Evolutionary conservation across 352 stramenopile species (phyloP).

Genomic region (Detonula confervacea): DNA sequence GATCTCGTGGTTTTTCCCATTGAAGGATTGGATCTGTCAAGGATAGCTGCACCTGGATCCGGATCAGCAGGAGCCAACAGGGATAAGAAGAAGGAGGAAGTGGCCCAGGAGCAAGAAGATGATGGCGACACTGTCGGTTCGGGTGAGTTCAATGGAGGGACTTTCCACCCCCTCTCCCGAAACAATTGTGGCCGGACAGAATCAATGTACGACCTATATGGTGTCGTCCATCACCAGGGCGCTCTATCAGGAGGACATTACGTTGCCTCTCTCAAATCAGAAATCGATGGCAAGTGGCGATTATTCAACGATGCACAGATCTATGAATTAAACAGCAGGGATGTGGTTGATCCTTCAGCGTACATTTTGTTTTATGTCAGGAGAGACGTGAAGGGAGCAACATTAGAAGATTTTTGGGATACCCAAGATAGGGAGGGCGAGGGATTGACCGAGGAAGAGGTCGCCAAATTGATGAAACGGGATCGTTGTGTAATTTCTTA

Average conservation of each 20-base stretch:
- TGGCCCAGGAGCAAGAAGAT: constrained; percentile 1
- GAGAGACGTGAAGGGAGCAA: constrained; percentile 77
- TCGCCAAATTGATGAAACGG: constrained; percentile 77
- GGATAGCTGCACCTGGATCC: constrained; percentile 70
- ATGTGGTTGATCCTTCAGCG: constrained; percentile 84
- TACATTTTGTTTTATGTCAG: constrained; percentile 88
- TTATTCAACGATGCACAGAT: constrained; percentile 96
- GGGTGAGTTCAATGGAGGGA: constrained; percentile 33
- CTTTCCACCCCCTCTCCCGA: constrained; percentile 45
- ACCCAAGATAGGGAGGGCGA: constrained; percentile 65
- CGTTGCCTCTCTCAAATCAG: constrained; percentile 83
- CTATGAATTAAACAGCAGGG: constrained; percentile 75
- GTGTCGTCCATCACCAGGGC: constrained; percentile 97
- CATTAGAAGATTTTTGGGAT: constrained; percentile 85
- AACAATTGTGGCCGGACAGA: constrained; percentile 58
- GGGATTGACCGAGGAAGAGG: constrained; percentile 82
- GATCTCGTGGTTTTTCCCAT: constrained; percentile 96
- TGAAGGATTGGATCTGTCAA: constrained; percentile 90
- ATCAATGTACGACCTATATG: constrained; percentile 94
- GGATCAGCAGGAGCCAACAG: constrained; percentile 9
- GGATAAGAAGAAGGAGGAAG: constrained; percentile 16
- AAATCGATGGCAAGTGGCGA: constrained; percentile 94
- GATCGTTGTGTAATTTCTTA: constrained; percentile 81
- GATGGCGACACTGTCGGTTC: not conserved
- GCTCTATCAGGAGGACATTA: constrained; percentile 96